Conservation (phyloP, 2,329 filamentous ascomycete genomes). For the Botrytis deweyae region DNA sequence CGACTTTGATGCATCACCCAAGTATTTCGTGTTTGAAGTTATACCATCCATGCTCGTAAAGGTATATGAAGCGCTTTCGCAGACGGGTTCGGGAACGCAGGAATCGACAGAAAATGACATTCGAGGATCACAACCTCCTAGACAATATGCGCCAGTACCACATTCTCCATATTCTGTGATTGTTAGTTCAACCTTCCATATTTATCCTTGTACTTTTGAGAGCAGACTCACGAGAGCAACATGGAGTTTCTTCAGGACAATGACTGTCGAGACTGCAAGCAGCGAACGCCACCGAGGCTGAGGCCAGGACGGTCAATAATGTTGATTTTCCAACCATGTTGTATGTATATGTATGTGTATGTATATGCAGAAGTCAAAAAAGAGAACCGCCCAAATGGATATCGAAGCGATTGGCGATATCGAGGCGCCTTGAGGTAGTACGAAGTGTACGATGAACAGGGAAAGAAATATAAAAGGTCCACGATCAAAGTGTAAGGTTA, state of each 20-base stretch:
- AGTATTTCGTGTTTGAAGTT: constrained; percentile 72
- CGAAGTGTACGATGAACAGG: background rate
- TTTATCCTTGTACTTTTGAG: constrained; percentile 16
- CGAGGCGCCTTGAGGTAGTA: background rate
- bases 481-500: too few species aligned
- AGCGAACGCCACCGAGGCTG: constrained; percentile 32
- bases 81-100: constrained; percentile 81
- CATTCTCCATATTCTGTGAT: constrained; percentile 82
- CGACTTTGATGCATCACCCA: constrained; percentile 74
- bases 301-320: constrained; percentile 31
- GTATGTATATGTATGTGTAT: constrained; percentile 28
- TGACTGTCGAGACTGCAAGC: constrained; percentile 52
- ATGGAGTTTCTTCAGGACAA: constrained; percentile 72
- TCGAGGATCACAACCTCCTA: constrained; percentile 90
- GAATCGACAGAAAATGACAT: constrained; percentile 80
- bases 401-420: constrained; percentile 21
- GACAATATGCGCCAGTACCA: constrained; percentile 89
- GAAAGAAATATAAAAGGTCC: background rate
- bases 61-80: constrained; percentile 69
- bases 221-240: constrained; percentile 69
- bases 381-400: constrained; percentile 4
- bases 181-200: background rate
- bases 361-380: constrained; percentile 19
- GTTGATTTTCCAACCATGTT: constrained; percentile 37
- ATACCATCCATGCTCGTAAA: constrained; percentile 73